These are phyloP conservation scores for Colletotrichum chrysophilum DNA, from an alignment of 2,329 filamentous ascomycete genomes.

Conservation along the genomic window DNA sequence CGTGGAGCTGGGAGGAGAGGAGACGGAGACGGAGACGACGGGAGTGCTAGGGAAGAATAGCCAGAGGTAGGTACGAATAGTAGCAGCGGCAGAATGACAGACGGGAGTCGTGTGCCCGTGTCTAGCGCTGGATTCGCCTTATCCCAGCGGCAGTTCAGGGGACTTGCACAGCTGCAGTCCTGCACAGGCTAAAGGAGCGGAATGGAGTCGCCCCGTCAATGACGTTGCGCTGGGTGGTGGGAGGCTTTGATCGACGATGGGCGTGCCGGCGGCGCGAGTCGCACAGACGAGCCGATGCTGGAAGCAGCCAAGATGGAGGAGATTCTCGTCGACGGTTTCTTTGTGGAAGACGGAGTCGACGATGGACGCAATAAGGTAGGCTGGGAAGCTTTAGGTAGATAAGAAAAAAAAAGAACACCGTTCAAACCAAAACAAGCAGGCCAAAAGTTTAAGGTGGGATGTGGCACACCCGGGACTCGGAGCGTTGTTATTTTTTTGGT, in stretches of 20 bases:
- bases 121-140: not conserved
- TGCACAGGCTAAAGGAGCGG: conserved; percentile 11
- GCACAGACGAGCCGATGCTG: conserved; percentile 5
- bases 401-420: not conserved
- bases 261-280: not conserved
- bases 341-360: not conserved
- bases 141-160: not conserved
- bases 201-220: conserved; percentile 22
- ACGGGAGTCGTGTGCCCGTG: not conserved
- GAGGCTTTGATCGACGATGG: conserved; percentile 11
- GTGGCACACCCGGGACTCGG: not conserved
- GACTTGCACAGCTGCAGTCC: not conserved
- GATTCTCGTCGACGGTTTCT: not conserved
- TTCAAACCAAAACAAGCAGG: not conserved
- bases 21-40: not conserved
- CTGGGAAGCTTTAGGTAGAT: not conserved
- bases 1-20: not conserved
- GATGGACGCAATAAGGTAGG: not conserved
- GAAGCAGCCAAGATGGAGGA: not conserved
- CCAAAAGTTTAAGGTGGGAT: not conserved
- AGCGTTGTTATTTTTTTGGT: not conserved
- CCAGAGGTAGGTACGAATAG: not conserved
- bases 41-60: not conserved
- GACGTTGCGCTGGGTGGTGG: conserved; percentile 6
- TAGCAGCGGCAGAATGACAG: not conserved